These are phyloP conservation scores for Boletus rubroflammeus DNA, from an alignment of 768 basidiomycete genomes.

Conservation along the genomic window DNA sequence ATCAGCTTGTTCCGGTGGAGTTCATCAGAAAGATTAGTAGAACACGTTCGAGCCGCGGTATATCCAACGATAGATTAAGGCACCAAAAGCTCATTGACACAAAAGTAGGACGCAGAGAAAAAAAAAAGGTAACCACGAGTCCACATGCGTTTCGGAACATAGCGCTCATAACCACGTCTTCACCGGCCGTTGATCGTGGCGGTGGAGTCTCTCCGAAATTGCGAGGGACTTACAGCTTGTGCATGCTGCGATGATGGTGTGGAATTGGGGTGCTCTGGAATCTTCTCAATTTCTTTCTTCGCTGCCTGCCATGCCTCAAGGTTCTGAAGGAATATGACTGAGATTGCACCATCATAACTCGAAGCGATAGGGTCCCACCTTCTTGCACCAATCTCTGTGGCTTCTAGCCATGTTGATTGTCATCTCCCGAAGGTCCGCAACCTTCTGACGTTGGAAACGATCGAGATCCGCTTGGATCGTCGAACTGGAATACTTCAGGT, in stretches of 20 bases:
- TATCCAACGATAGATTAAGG: conserved; percentile 24
- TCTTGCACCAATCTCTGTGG: conserved; percentile 96
- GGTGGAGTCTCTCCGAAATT: conserved; percentile 59
- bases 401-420: conserved; percentile 82
- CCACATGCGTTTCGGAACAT: conserved; percentile 7
- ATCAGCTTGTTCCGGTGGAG: background rate
- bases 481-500: conserved; percentile 92
- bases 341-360: conserved; percentile 10
- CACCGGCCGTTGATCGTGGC: conserved; percentile 67
- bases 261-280: conserved; percentile 87
- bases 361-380: conserved; percentile 46
- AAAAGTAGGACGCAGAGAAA: conserved; percentile 6
- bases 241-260: conserved; percentile 40
- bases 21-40: conserved; percentile 9
- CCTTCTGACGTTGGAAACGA: conserved; percentile 97
- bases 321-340: conserved; percentile 54
- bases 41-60: conserved; percentile 13
- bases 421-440: conserved; percentile 94
- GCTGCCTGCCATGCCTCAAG: conserved; percentile 97
- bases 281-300: conserved; percentile 84
- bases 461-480: conserved; percentile 98
- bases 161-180: conserved; percentile 18
- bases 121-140: conserved; percentile 8
- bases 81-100: conserved; percentile 12
- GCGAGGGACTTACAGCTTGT: conserved; percentile 34